Percentiles rank a stretch among this genome's conserved stretches.
These are phyloP conservation scores for Anaeramoeba flamelloides DNA, from an alignment of 78 protist genomes.

Conservation along the genomic window DNA sequence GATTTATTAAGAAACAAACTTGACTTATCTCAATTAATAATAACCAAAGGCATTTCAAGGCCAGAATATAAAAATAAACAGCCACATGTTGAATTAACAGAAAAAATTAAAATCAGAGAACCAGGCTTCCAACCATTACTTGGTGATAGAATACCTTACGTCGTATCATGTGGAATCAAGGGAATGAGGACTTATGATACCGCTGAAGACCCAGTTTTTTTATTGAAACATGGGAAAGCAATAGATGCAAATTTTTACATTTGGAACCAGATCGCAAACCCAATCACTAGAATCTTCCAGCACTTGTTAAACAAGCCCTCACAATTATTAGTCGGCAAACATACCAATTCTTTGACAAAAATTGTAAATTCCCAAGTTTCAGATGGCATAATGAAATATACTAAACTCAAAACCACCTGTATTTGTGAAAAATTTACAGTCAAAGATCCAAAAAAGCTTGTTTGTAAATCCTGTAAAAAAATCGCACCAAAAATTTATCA, in stretches of 20 bases:
- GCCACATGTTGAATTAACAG: constrained; percentile 92
- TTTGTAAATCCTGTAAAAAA: too few relatives aligned
- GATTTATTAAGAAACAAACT: constrained; percentile 67
- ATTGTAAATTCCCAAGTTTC: too few relatives aligned
- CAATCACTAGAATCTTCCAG: constrained; percentile 77
- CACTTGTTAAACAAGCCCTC: constrained; percentile 54
- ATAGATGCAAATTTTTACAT: constrained; percentile 83
- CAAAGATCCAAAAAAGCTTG: too few relatives aligned
- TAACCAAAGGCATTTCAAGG: constrained; percentile 25
- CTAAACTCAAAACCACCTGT: too few relatives aligned
- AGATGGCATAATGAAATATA: too few relatives aligned
- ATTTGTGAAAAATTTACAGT: too few relatives aligned
- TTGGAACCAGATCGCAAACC: constrained; percentile 77
- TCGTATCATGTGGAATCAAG: constrained; percentile 64
- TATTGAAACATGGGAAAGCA: constrained; percentile 76
- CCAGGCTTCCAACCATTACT: constrained; percentile 77
- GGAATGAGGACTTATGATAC: constrained; percentile 69
- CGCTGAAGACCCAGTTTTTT: constrained; percentile 96
- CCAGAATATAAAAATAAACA: constrained; percentile 24
- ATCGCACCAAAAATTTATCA: too few relatives aligned
- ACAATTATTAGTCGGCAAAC: too few relatives aligned
- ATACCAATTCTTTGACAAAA: too few relatives aligned
- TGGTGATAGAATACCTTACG: constrained; percentile 98
- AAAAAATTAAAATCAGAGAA: constrained; percentile 81
- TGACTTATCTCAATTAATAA: constrained; percentile 87